These are phyloP conservation scores for Fusarium newnesense DNA, from an alignment of 2,329 filamentous ascomycete species.

Conservation along the genomic window DNA sequence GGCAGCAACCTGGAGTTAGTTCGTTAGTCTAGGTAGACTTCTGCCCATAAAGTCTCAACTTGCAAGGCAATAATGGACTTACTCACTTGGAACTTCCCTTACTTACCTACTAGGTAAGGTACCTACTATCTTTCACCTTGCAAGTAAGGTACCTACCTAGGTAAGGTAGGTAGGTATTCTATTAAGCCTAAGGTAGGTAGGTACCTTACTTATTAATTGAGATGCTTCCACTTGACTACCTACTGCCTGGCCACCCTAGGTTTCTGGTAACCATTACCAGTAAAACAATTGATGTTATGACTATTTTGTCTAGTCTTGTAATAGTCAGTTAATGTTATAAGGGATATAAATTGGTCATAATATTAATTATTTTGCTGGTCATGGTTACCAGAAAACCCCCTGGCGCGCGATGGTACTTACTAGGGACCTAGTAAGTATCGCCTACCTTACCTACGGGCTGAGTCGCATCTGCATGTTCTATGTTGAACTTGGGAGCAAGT, in stretches of 20 bases:
- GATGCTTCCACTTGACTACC: neutral
- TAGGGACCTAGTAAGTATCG: neutral
- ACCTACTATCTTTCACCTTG: neutral
- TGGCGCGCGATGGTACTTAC: too few species aligned
- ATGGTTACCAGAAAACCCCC: too few species aligned
- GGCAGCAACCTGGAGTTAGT: neutral
- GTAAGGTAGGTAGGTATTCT: too few species aligned
- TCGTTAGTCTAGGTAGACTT: neutral
- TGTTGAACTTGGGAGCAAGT: neutral
- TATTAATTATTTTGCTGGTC: too few species aligned
- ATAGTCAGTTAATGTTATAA: too few species aligned
- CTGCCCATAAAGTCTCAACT: neutral
- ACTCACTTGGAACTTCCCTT: neutral
- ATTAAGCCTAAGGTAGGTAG: neutral
- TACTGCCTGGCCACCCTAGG: too few species aligned
- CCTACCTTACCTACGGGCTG: neutral
- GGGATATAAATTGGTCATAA: too few species aligned
- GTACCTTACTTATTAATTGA: neutral
- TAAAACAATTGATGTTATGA: too few species aligned
- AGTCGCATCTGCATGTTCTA: neutral
- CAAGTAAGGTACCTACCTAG: neutral
- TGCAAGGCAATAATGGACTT: neutral
- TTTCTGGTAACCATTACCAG: too few species aligned
- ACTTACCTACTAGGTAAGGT: too few species aligned
- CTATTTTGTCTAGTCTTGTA: too few species aligned